A percentile compares a stretch with the other conserved stretches of the same genome.
Conservation (phyloP, 345 rosid species). For the Camelina laxa region DNA sequence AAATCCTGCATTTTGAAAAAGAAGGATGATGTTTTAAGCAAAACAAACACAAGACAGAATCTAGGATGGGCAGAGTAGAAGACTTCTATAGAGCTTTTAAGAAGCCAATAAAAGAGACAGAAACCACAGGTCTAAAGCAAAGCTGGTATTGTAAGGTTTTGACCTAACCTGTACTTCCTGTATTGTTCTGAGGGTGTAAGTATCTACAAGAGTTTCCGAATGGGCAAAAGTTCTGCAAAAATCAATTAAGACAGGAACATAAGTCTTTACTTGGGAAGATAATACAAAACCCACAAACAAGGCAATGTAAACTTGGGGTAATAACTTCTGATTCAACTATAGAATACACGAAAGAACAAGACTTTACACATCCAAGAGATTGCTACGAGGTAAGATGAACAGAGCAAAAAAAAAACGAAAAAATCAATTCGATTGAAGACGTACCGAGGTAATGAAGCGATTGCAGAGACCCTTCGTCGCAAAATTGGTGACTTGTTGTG, state of each 20-base stretch:
- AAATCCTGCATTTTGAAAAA: conserved; percentile 35
- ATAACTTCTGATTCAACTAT: background rate
- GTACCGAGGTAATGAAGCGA: conserved; percentile 66
- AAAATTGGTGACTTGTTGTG: conserved; percentile 40
- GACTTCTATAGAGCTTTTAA: background rate
- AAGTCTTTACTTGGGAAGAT: background rate
- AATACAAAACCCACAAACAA: conserved; percentile 1
- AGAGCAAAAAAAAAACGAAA: background rate
- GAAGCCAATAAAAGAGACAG: background rate
- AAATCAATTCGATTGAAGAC: background rate
- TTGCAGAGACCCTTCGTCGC: conserved; percentile 61
- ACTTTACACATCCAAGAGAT: conserved; percentile 10
- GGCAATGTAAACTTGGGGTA: background rate
- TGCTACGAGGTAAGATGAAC: conserved; percentile 4
- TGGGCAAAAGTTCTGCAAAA: conserved; percentile 73
- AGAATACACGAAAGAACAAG: background rate
- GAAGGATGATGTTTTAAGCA: background rate
- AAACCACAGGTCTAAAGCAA: background rate
- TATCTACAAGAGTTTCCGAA: conserved; percentile 85
- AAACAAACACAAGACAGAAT: background rate
- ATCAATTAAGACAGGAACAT: background rate
- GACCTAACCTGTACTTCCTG: conserved; percentile 9
- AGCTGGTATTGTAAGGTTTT: background rate
- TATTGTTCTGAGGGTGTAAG: conserved; percentile 56
- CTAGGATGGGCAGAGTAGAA: background rate